These are phyloP conservation scores for Hyaloperonospora brassicae DNA, from an alignment of 352 stramenopile species.

Conservation along the genomic window DNA sequence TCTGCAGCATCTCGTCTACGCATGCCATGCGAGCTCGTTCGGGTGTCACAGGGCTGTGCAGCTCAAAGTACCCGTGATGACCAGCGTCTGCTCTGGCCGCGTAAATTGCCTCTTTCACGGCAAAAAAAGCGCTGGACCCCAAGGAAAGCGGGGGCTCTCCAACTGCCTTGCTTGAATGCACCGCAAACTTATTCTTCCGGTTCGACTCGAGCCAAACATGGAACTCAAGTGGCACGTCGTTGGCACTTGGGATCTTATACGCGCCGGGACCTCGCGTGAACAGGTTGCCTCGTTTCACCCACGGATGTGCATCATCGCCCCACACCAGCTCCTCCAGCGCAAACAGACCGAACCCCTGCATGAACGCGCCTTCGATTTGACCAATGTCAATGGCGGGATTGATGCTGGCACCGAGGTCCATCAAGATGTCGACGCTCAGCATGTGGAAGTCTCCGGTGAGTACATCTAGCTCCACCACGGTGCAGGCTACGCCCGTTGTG, in stretches of 20 bases:
- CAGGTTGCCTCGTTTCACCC: conserved; percentile 86
- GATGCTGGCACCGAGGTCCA: conserved; percentile 92
- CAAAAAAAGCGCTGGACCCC: conserved; percentile 91
- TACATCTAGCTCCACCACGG: conserved; percentile 92
- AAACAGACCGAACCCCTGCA: conserved; percentile 93
- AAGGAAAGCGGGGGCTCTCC: conserved; percentile 95
- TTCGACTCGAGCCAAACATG: conserved; percentile 91
- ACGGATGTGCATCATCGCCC: conserved; percentile 90
- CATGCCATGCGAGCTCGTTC: conserved; percentile 83
- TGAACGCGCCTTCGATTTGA: conserved; percentile 96
- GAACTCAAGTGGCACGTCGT: conserved; percentile 92
- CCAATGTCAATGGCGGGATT: conserved; percentile 96
- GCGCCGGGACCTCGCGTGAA: conserved; percentile 92
- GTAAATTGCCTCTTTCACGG: conserved; percentile 92
- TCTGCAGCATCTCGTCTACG: conserved; percentile 53
- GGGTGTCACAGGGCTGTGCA: conserved; percentile 71
- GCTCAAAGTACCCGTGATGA: conserved; percentile 52
- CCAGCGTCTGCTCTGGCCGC: conserved; percentile 65
- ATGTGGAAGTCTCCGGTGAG: conserved; percentile 91
- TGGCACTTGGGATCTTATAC: conserved; percentile 97
- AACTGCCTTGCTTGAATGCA: conserved; percentile 94
- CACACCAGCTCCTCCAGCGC: conserved; percentile 93
- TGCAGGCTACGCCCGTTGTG: conserved; percentile 90
- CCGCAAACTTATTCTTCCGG: conserved; percentile 89
- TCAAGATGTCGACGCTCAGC: conserved; percentile 74